Percentiles rank a stretch among this genome's conserved stretches.
These are phyloP conservation scores for Globisporangium abappressorium DNA, from an alignment of 352 stramenopile species.

Conservation along the genomic window DNA sequence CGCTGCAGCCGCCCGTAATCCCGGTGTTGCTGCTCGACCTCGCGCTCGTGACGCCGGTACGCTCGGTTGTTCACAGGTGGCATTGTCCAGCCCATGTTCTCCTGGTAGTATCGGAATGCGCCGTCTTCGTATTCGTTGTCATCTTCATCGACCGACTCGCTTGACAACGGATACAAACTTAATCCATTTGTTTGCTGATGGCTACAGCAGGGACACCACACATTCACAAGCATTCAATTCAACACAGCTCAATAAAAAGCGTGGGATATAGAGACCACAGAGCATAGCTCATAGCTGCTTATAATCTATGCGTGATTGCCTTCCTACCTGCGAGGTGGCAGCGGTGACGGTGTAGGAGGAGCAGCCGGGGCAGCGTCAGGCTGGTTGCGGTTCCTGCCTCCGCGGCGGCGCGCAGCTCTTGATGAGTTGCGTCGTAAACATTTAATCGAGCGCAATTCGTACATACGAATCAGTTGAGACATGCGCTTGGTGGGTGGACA, in stretches of 20 bases:
- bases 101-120: neutral
- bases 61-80: neutral
- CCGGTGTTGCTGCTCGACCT: neutral
- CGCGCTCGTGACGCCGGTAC: neutral
- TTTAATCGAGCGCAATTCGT: neutral
- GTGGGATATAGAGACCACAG: too few species aligned
- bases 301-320: neutral
- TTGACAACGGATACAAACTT: neutral
- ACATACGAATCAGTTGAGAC: neutral
- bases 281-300: too few species aligned
- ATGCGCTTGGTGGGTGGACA: neutral
- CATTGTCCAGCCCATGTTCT: neutral
- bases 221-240: neutral
- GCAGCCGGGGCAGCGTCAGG: neutral
- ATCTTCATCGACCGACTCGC: conserved; percentile 1
- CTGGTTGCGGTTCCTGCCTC: neutral
- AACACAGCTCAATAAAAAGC: too few species aligned
- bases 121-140: neutral
- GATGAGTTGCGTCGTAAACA: neutral
- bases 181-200: neutral
- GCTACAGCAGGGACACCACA: neutral
- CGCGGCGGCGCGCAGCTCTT: conserved; percentile 4
- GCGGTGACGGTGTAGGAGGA: neutral
- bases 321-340: neutral
- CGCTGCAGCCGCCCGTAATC: neutral